phyloP scores from a whole-genome alignment of 768 basidiomycete genomes.

The Kwoniella sp. region DNA sequence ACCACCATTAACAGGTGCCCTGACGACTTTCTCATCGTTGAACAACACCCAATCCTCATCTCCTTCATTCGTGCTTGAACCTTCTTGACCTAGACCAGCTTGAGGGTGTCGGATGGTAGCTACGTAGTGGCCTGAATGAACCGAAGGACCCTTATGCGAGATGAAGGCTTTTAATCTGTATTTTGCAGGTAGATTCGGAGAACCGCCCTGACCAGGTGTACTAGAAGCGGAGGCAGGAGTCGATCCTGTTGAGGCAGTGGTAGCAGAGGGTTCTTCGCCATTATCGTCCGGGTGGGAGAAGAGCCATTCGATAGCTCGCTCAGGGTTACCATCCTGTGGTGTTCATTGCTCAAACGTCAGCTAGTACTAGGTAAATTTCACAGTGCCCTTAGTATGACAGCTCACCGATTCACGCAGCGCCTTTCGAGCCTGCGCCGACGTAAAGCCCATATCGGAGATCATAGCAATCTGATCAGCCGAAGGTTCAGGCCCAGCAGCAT shows the following conservation, averaged over 20 bases:
- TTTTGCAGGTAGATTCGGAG: constrained; percentile 66
- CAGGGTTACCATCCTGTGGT: constrained; percentile 73
- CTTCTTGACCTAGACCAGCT: constrained; percentile 71
- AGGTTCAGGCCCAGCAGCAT: constrained; percentile 61
- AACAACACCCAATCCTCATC: constrained; percentile 81
- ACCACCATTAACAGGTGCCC: constrained; percentile 80
- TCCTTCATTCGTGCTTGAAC: constrained; percentile 43
- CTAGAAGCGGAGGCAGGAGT: not conserved
- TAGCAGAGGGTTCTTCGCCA: constrained; percentile 61
- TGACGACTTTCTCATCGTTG: constrained; percentile 95
- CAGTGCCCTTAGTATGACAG: constrained; percentile 21
- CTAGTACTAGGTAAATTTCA: not conserved
- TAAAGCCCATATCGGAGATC: constrained; percentile 92
- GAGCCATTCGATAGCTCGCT: constrained; percentile 92
- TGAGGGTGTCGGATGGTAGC: constrained; percentile 68
- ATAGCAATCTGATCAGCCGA: constrained; percentile 69
- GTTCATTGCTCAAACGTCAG: not conserved
- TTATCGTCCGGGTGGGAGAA: constrained; percentile 89
- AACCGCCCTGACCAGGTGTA: constrained; percentile 58
- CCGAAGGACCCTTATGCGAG: constrained; percentile 93
- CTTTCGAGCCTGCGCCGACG: constrained; percentile 75
- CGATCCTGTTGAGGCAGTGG: constrained; percentile 30
- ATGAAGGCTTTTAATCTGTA: constrained; percentile 90
- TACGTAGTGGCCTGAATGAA: constrained; percentile 68
- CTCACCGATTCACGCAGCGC: constrained; percentile 82